phyloP scores from a whole-genome alignment of 495 filamentous ascomycete species.

The Penicilliopsis zonata region DNA sequence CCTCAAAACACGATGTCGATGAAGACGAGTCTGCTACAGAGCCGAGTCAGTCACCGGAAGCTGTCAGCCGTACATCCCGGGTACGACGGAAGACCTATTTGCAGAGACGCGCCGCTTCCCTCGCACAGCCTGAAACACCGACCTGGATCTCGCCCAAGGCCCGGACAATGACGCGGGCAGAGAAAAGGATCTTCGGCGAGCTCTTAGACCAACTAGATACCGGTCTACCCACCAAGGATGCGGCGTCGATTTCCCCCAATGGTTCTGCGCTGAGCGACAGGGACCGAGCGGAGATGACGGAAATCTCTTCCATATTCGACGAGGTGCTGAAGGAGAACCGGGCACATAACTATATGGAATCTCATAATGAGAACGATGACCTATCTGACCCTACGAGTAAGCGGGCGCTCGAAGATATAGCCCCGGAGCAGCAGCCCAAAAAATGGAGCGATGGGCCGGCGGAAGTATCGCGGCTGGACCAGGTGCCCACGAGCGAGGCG shows the following conservation, averaged over 20 bases:
- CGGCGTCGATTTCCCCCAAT: too few relatives aligned
- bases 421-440: too few relatives aligned
- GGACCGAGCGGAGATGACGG: conserved; percentile 7
- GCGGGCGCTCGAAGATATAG: too few relatives aligned
- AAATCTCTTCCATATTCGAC: conserved; percentile 21
- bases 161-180: conserved; percentile 13
- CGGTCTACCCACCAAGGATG: conserved; percentile 1
- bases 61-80: too few relatives aligned
- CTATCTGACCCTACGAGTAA: too few relatives aligned
- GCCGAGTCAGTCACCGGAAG: too few relatives aligned
- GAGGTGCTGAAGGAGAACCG: conserved; percentile 11
- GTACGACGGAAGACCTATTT: conserved; percentile 13
- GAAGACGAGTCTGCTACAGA: not conserved
- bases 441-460: too few relatives aligned
- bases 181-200: conserved; percentile 16
- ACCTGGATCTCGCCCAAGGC: not conserved
- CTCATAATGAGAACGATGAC: too few relatives aligned
- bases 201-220: conserved; percentile 13
- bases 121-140: conserved; percentile 1
- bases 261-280: conserved; percentile 1
- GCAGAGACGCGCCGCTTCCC: conserved; percentile 11
- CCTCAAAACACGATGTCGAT: too few relatives aligned
- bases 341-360: too few relatives aligned
- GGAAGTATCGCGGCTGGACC: conserved; percentile 10
- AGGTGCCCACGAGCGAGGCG: conserved; percentile 12